Evolutionary conservation across 306 rosid genomes (phyloP).

Genomic region (Cicer bijugum): DNA sequence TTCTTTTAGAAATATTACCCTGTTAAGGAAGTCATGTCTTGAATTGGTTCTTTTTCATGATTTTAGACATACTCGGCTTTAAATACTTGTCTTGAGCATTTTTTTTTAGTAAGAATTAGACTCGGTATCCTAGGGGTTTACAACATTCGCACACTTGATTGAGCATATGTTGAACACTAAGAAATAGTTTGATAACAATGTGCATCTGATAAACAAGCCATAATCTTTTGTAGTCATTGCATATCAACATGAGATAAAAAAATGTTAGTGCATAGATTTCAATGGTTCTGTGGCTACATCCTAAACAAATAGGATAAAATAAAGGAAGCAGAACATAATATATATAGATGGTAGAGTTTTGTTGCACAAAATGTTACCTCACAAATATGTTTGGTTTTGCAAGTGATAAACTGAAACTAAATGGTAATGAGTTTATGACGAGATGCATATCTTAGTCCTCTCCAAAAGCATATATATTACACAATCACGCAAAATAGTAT

Average conservation of each 20-base stretch:
- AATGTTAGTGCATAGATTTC: neutral
- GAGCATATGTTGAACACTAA: neutral
- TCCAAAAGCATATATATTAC: constrained; percentile 5
- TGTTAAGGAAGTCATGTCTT: constrained; percentile 17
- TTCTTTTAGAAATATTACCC: neutral
- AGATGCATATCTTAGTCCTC: constrained; percentile 7
- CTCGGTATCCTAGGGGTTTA: no score
- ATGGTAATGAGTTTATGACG: constrained; percentile 5
- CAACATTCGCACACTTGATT: no score
- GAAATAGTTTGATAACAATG: neutral
- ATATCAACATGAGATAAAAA: neutral
- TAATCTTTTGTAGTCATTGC: neutral
- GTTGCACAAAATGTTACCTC: constrained; percentile 21
- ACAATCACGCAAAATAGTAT: constrained; percentile 10
- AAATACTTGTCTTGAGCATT: neutral
- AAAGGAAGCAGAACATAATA: neutral
- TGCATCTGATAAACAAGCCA: neutral
- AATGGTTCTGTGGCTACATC: neutral
- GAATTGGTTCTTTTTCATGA: constrained; percentile 23
- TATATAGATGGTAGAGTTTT: neutral
- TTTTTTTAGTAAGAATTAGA: no score
- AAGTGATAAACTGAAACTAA: constrained; percentile 26
- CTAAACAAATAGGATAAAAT: neutral
- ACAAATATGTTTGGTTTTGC: constrained; percentile 20
- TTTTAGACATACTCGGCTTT: constrained; percentile 6